phyloP scores from a whole-genome alignment of 73 alveolate genomes.

The Tetrahymena thermophila region DNA sequence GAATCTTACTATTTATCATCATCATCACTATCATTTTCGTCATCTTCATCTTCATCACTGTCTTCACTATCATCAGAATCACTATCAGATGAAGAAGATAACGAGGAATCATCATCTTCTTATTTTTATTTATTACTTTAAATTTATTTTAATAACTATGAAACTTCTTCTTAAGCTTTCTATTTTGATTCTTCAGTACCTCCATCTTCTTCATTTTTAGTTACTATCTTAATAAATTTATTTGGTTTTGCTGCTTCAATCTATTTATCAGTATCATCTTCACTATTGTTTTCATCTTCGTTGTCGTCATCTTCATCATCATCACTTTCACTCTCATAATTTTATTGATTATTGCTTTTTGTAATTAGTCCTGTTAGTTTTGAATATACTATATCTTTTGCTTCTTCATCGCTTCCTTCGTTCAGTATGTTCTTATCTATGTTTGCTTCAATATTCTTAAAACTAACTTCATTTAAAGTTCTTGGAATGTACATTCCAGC shows the following conservation, averaged over 20 bases:
- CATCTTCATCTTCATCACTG: slow-evolving; percentile 2
- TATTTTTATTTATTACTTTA: background rate
- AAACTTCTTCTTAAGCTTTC: background rate
- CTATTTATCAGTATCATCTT: slow-evolving; percentile 14
- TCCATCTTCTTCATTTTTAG: slow-evolving; percentile 23
- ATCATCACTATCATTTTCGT: slow-evolving; percentile 52
- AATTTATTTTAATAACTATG: background rate
- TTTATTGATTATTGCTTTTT: slow-evolving; percentile 23
- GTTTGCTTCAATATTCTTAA: slow-evolving; percentile 33
- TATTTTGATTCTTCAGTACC: background rate
- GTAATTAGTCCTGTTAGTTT: slow-evolving; percentile 9
- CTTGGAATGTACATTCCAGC: slow-evolving; percentile 63
- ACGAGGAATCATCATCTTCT: slow-evolving; percentile 16
- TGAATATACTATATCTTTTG: background rate
- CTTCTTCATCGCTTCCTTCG: background rate
- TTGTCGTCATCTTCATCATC: slow-evolving; percentile 49
- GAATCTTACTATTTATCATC: slow-evolving; percentile 60
- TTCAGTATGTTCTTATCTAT: slow-evolving; percentile 15
- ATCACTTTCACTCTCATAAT: slow-evolving; percentile 60
- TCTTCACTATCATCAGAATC: slow-evolving; percentile 13
- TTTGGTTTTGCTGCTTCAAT: background rate
- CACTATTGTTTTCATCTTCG: slow-evolving; percentile 27
- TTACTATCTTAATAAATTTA: background rate
- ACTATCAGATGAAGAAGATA: background rate
- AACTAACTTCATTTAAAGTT: slow-evolving; percentile 48